A percentile compares a stretch with the other conserved stretches of the same genome.
These are phyloP conservation scores for Syncephalastrum contaminatum DNA, from an alignment of 371 early-diverging fungal species.

Conservation along the genomic window DNA sequence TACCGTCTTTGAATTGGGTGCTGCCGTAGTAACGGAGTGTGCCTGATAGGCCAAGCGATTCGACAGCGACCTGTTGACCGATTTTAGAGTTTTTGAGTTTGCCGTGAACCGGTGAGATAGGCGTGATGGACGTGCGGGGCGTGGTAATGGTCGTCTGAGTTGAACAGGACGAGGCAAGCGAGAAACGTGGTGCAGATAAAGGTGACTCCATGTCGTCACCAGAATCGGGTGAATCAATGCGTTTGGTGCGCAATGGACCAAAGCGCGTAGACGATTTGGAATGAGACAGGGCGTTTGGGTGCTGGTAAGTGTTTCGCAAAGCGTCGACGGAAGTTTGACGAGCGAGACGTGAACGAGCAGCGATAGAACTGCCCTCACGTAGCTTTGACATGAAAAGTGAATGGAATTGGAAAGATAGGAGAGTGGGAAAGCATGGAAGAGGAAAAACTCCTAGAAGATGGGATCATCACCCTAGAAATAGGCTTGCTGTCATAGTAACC, in stretches of 20 bases:
- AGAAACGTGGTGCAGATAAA: slow-evolving; percentile 15
- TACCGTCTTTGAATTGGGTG: slow-evolving; percentile 65
- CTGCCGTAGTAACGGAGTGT: slow-evolving; percentile 69
- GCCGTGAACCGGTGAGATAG: neutral
- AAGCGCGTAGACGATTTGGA: slow-evolving; percentile 10
- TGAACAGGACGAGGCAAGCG: slow-evolving; percentile 17
- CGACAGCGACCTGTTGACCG: slow-evolving; percentile 63
- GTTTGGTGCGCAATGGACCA: slow-evolving; percentile 5
- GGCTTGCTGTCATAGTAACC: too few species aligned
- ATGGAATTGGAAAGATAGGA: slow-evolving; percentile 5
- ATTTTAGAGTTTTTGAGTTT: slow-evolving; percentile 15
- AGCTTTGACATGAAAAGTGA: slow-evolving; percentile 14
- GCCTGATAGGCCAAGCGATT: slow-evolving; percentile 57
- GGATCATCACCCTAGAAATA: too few species aligned
- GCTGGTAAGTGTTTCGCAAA: slow-evolving; percentile 3
- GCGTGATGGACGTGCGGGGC: slow-evolving; percentile 16
- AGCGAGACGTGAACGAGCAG: slow-evolving; percentile 8
- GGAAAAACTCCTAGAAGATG: neutral
- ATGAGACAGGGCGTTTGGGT: slow-evolving; percentile 3
- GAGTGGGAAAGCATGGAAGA: slow-evolving; percentile 11
- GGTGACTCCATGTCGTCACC: slow-evolving; percentile 14
- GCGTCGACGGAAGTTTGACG: slow-evolving; percentile 12
- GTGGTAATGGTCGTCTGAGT: slow-evolving; percentile 16
- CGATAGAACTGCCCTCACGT: slow-evolving; percentile 1
- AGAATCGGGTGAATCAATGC: slow-evolving; percentile 7